phyloP scores from a whole-genome alignment of 2,329 filamentous ascomycete species.

The Cytospora chrysosperma region DNA sequence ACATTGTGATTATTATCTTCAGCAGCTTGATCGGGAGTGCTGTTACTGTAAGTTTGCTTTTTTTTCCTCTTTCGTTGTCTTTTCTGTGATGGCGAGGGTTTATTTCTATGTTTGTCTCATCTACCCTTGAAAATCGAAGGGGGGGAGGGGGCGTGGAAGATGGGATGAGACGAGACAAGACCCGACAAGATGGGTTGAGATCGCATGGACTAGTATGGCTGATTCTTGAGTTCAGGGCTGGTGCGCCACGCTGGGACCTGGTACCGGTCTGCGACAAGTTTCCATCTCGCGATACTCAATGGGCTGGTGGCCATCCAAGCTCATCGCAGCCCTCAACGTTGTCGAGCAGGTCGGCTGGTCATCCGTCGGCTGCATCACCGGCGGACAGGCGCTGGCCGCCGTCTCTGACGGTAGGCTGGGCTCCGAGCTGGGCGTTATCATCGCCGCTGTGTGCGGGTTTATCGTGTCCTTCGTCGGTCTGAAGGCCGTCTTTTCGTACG shows the following conservation, averaged over 20 bases:
- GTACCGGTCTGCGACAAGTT: conserved; percentile 50
- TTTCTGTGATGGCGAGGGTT: too few relatives aligned
- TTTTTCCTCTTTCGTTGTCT: too few relatives aligned
- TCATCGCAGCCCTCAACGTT: conserved; percentile 50
- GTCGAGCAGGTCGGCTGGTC: conserved; percentile 52
- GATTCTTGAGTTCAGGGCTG: conserved; percentile 36
- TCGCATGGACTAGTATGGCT: background rate
- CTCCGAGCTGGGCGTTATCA: conserved; percentile 51
- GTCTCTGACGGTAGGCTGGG: conserved; percentile 45
- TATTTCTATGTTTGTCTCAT: background rate
- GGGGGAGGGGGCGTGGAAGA: background rate
- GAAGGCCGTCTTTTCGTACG: conserved; percentile 47
- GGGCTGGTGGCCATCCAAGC: conserved; percentile 51
- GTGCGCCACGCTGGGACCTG: conserved; percentile 50
- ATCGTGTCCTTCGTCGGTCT: conserved; percentile 53
- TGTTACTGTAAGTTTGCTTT: conserved; percentile 36
- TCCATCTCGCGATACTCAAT: conserved; percentile 49
- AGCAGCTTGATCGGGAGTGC: conserved; percentile 44
- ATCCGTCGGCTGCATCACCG: conserved; percentile 51
- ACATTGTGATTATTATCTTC: conserved; percentile 46
- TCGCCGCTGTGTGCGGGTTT: conserved; percentile 49
- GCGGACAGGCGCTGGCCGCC: conserved; percentile 48
- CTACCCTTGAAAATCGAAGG: background rate
- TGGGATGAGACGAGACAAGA: background rate
- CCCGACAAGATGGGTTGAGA: too few relatives aligned